phyloP scores from a whole-genome alignment of 2,329 filamentous ascomycete species.

The Zymoseptoria tritici region DNA sequence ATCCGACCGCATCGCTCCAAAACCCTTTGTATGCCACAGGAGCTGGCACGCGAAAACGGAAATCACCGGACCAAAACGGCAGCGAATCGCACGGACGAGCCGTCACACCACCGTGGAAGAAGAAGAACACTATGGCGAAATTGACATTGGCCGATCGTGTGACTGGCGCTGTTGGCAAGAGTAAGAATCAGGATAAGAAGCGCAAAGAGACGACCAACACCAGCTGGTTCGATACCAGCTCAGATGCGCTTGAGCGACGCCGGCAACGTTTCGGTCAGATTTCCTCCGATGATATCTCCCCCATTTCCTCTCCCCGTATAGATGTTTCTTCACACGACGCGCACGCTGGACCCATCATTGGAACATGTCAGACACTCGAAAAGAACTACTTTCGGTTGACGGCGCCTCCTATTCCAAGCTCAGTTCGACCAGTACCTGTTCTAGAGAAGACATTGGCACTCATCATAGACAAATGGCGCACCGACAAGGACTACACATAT shows the following conservation, averaged over 20 bases:
- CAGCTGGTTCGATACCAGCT: constrained; percentile 45
- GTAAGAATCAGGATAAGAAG: constrained; percentile 41
- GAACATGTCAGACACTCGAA: constrained; percentile 75
- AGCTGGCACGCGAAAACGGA: constrained; percentile 64
- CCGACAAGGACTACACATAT: constrained; percentile 89
- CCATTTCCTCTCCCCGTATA: constrained; percentile 48
- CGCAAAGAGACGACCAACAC: constrained; percentile 30
- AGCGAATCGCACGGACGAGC: constrained; percentile 43
- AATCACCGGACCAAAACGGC: constrained; percentile 60
- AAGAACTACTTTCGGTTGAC: constrained; percentile 95
- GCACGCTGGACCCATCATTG: constrained; percentile 65
- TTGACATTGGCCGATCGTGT: constrained; percentile 66
- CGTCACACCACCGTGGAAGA: constrained; percentile 64
- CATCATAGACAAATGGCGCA: constrained; percentile 89
- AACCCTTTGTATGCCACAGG: constrained; percentile 1
- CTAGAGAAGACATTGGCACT: constrained; percentile 78
- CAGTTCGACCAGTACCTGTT: constrained; percentile 75
- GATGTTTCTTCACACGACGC: constrained; percentile 42
- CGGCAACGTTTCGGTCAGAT: constrained; percentile 66
- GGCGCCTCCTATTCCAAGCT: constrained; percentile 76
- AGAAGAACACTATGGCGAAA: constrained; percentile 51
- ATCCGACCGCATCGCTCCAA: constrained; percentile 10
- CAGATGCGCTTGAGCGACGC: constrained; percentile 78
- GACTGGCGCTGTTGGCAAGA: constrained; percentile 46
- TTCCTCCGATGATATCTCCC: constrained; percentile 39